Conservation (phyloP, 768 basidiomycete genomes). For the Boletus barrowsii region DNA sequence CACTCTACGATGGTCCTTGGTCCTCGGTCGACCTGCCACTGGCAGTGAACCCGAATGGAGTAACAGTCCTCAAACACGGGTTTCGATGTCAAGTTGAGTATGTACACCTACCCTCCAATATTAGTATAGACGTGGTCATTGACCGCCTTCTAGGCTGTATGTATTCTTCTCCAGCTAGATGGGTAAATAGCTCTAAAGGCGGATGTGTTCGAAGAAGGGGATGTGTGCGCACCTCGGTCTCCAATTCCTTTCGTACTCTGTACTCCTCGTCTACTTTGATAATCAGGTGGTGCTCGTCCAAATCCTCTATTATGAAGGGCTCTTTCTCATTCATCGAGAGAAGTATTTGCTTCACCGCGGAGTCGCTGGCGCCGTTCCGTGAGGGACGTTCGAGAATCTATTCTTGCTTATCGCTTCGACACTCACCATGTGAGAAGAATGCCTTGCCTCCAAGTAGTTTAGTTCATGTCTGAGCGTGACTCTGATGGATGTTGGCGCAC, state of each 20-base stretch:
- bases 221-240: conserved; percentile 55
- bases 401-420: background rate
- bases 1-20: no score
- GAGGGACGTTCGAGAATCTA: background rate
- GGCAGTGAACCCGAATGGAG: no score
- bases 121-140: conserved; percentile 1
- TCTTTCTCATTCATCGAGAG: conserved; percentile 77
- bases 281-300: conserved; percentile 80
- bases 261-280: conserved; percentile 83
- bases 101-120: no score
- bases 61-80: no score
- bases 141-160: conserved; percentile 58
- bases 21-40: no score
- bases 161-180: conserved; percentile 81
- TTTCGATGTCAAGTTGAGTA: no score
- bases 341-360: conserved; percentile 86
- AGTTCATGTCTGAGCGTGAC: conserved; percentile 1
- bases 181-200: background rate
- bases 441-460: conserved; percentile 36
- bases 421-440: conserved; percentile 66
- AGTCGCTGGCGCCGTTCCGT: conserved; percentile 50
- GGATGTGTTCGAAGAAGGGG: background rate
- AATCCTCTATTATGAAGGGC: conserved; percentile 81
- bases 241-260: conserved; percentile 66
- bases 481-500: conserved; percentile 31